These are phyloP conservation scores for Mikania micrantha DNA, from an alignment of 129 eudicot species.

Conservation along the genomic window DNA sequence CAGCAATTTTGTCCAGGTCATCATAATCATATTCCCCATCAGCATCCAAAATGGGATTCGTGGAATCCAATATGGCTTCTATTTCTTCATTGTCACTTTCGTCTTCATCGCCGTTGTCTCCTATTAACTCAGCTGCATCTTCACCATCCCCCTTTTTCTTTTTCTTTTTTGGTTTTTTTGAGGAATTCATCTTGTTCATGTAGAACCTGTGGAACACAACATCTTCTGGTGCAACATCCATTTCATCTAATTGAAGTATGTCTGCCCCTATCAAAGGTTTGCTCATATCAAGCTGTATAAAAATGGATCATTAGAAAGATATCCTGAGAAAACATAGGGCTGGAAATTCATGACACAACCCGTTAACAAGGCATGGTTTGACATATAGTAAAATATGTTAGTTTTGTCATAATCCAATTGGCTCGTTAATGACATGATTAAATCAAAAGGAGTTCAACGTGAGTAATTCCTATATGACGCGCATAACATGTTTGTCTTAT, in stretches of 20 bases:
- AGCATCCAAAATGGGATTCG: conserved; percentile 35
- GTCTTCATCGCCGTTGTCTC: conserved; percentile 43
- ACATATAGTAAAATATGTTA: no score
- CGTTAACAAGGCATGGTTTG: no score
- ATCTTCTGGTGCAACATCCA: conserved; percentile 88
- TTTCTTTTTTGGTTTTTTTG: conserved; percentile 81
- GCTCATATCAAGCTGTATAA: conserved; percentile 67
- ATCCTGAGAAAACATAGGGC: no score
- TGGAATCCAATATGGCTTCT: conserved; percentile 59
- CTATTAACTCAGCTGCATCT: conserved; percentile 66
- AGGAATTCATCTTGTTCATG: conserved; percentile 71
- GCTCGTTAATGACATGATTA: no score
- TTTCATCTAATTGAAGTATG: conserved; percentile 76
- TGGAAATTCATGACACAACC: no score
- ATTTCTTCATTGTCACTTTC: conserved; percentile 91
- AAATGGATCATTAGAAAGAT: not conserved
- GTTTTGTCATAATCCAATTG: no score
- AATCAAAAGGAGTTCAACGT: no score
- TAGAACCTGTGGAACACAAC: conserved; percentile 87
- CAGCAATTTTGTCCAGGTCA: conserved; percentile 55
- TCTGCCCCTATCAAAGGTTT: conserved; percentile 79
- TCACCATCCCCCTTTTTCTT: conserved; percentile 58
- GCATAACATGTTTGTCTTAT: no score
- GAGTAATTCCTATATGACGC: no score
- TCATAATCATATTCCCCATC: conserved; percentile 77